Conservation (phyloP, 1,284 basidiomycete species). For the Calocybe gambosa region DNA sequence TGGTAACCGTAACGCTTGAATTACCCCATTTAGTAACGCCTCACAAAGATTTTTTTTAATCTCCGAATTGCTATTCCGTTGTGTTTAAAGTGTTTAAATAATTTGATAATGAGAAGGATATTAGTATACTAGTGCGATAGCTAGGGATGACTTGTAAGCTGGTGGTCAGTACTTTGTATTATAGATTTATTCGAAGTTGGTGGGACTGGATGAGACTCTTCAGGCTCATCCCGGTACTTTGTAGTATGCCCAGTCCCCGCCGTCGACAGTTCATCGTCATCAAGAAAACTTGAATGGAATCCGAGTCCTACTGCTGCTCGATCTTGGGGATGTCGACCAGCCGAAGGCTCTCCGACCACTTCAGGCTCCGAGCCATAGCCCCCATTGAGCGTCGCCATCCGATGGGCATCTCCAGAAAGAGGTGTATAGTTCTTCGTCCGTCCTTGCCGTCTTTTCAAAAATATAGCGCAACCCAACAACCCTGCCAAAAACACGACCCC, state of each 20-base stretch:
- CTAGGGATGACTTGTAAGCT: constrained; percentile 20
- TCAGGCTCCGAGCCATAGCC: constrained; percentile 20
- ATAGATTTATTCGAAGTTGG: constrained; percentile 10
- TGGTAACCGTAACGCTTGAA: background rate
- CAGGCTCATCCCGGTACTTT: constrained; percentile 60
- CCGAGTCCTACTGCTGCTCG: constrained; percentile 30
- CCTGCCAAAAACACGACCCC: constrained; percentile 66
- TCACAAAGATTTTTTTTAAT: too few relatives aligned
- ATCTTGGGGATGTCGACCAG: constrained; percentile 28
- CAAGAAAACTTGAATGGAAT: constrained; percentile 61
- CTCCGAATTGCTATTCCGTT: too few relatives aligned
- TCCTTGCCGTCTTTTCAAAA: constrained; percentile 58
- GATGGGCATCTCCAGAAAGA: constrained; percentile 65
- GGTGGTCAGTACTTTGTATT: constrained; percentile 10
- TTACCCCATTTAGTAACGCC: background rate
- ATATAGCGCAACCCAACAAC: constrained; percentile 52
- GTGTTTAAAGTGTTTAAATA: too few relatives aligned
- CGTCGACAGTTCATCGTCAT: constrained; percentile 51
- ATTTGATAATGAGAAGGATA: background rate
- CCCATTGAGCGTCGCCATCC: constrained; percentile 56
- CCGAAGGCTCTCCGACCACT: constrained; percentile 31
- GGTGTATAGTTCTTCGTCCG: constrained; percentile 52
- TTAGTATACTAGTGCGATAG: background rate
- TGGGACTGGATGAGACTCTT: constrained; percentile 16
- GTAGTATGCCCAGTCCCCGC: constrained; percentile 29